phyloP scores from a whole-genome alignment of 163 green algal genomes.

The Trebouxia gelatinosa region DNA sequence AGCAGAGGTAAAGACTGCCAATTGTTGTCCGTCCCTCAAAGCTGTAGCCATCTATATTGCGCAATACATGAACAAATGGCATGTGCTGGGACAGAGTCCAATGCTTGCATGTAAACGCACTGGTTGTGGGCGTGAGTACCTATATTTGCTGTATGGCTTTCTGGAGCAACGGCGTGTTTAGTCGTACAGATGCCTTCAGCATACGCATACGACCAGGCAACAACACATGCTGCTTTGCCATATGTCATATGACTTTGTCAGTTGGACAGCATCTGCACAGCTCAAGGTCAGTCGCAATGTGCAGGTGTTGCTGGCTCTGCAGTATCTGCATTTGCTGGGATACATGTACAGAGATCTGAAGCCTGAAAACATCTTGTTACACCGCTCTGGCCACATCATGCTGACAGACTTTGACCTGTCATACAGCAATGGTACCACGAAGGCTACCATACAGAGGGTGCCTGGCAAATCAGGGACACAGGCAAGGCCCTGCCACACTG shows the following conservation, averaged over 20 bases:
- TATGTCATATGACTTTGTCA: no score
- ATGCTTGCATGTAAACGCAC: no score
- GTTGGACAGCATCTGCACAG: background rate
- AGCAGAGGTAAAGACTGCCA: no score
- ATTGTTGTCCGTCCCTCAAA: no score
- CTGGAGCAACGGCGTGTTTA: no score
- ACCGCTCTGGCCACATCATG: slow-evolving; percentile 78
- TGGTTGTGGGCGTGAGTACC: no score
- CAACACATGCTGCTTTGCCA: no score
- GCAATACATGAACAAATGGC: no score
- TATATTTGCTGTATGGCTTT: background rate
- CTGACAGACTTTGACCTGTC: slow-evolving; percentile 94
- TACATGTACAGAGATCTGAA: slow-evolving; percentile 86
- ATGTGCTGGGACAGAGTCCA: no score
- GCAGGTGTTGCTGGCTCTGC: slow-evolving; percentile 89
- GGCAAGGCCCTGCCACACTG: no score
- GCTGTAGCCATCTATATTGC: background rate
- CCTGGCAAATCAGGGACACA: background rate
- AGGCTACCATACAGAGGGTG: slow-evolving; percentile 19
- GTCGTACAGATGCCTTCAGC: no score
- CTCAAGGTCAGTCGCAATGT: background rate
- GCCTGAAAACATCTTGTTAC: slow-evolving; percentile 98
- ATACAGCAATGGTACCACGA: slow-evolving; percentile 39
- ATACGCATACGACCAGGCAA: no score
- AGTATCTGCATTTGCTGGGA: slow-evolving; percentile 96